Conservation (phyloP, 2,329 filamentous ascomycete genomes). For the Beauveria caledonica region DNA sequence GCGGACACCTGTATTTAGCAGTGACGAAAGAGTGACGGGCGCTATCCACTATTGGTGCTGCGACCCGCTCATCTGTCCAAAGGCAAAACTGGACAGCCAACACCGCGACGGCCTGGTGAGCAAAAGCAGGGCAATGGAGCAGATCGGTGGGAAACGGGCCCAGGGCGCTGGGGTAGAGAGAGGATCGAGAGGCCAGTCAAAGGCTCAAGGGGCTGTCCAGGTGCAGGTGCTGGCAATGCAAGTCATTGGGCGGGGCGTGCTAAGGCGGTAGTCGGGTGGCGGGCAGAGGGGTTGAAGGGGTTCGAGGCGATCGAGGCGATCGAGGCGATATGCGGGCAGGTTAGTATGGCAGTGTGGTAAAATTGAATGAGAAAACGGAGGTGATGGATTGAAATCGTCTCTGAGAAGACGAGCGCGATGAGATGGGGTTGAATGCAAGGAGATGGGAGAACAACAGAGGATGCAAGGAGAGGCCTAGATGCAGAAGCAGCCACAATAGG, state of each 20-base stretch:
- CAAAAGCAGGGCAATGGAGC: not conserved
- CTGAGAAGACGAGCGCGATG: not conserved
- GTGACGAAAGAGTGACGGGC: slow-evolving; percentile 6
- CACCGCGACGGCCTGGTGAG: not conserved
- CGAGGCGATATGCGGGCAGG: too few species aligned
- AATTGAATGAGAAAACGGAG: not conserved
- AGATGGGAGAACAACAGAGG: not conserved
- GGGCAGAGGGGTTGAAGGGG: too few species aligned
- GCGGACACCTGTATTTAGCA: not conserved
- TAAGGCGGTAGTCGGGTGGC: too few species aligned
- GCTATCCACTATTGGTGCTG: not conserved
- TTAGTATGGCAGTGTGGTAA: too few species aligned
- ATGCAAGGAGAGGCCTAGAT: not conserved
- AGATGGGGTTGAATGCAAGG: not conserved
- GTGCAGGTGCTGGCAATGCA: too few species aligned
- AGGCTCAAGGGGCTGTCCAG: not conserved
- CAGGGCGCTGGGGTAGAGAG: not conserved
- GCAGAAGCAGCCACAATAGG: not conserved
- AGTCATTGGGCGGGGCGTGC: too few species aligned
- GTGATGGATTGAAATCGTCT: not conserved
- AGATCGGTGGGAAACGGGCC: not conserved
- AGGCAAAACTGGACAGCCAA: not conserved
- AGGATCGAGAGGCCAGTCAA: not conserved
- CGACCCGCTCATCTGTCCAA: not conserved
- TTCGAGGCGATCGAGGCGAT: too few species aligned